Conservation (phyloP, 164 flowering plant genomes). For the Aristolochia fimbriata region DNA sequence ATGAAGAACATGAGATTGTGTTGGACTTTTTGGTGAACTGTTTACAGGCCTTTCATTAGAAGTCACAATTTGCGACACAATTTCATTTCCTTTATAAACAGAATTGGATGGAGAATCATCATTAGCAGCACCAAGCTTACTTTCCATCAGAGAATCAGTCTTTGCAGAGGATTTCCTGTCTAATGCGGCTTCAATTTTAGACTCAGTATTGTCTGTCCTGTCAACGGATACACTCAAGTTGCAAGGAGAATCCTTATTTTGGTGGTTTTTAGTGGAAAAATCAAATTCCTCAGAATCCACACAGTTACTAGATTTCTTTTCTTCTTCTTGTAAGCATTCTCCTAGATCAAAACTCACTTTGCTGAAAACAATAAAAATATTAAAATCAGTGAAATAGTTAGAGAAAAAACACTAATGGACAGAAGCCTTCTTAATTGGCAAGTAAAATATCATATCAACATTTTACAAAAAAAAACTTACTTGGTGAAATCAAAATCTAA, state of each 20-base stretch:
- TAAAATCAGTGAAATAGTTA: not conserved
- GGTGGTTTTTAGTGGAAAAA: conserved; percentile 6
- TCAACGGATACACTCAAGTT: conserved; percentile 10
- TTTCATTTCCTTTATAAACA: conserved; percentile 11
- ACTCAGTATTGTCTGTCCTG: conserved; percentile 12
- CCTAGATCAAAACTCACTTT: conserved; percentile 49
- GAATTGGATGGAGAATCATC: conserved; percentile 17
- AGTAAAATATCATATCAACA: not conserved
- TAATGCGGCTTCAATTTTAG: conserved; percentile 12
- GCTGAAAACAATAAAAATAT: conserved; percentile 21
- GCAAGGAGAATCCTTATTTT: conserved; percentile 16
- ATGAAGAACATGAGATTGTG: not conserved
- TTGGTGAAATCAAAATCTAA: conserved; percentile 74
- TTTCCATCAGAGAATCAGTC: conserved; percentile 10
- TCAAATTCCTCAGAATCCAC: conserved; percentile 9
- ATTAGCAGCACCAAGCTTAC: conserved; percentile 7
- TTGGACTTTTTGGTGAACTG: conserved; percentile 10
- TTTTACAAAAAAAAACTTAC: conserved; percentile 27
- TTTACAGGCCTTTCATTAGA: conserved; percentile 16
- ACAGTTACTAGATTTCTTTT: conserved; percentile 20
- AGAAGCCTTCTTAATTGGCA: not conserved
- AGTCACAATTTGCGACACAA: conserved; percentile 10
- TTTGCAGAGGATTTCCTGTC: conserved; percentile 17
- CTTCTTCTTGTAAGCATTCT: conserved; percentile 29
- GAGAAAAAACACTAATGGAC: not conserved